Evolutionary conservation across 257 asterid genomes (phyloP).

Genomic region (Scutellaria baicalensis): DNA sequence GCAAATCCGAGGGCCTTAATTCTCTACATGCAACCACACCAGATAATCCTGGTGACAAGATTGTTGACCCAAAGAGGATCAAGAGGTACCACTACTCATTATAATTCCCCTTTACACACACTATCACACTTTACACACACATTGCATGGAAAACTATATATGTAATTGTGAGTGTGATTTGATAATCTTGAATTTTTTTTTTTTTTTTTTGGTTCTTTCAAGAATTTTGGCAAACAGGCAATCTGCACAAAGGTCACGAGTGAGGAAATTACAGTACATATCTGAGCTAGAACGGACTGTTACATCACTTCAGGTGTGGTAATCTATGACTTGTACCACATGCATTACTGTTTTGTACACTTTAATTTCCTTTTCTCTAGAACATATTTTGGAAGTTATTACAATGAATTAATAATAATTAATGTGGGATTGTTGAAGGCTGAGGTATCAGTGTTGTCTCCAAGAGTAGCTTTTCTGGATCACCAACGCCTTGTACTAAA

Average conservation of each 20-base stretch:
- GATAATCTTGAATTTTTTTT: not conserved
- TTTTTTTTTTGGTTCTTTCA: no score
- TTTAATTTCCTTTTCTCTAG: no score
- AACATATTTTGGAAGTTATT: not conserved
- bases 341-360: not conserved
- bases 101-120: not conserved
- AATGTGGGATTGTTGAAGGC: constrained; percentile 38
- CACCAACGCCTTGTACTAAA: constrained; percentile 80
- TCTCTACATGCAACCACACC: constrained; percentile 9
- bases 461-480: constrained; percentile 91
- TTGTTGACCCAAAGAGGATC: constrained; percentile 78
- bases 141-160: not conserved
- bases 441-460: constrained; percentile 87
- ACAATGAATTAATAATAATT: not conserved
- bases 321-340: not conserved
- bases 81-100: constrained; percentile 51
- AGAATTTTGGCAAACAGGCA: constrained; percentile 95
- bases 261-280: constrained; percentile 84
- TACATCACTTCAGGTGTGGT: constrained; percentile 65
- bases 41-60: constrained; percentile 43
- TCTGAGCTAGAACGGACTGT: constrained; percentile 93
- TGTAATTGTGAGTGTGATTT: not conserved
- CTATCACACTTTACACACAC: no score
- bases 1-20: constrained; percentile 44
- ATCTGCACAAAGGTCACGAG: constrained; percentile 93